Percentiles rank a stretch among this genome's conserved stretches.
These are phyloP conservation scores for Mesotaenium endlicherianum DNA, from an alignment of 139 green algal species.

Conservation along the genomic window DNA sequence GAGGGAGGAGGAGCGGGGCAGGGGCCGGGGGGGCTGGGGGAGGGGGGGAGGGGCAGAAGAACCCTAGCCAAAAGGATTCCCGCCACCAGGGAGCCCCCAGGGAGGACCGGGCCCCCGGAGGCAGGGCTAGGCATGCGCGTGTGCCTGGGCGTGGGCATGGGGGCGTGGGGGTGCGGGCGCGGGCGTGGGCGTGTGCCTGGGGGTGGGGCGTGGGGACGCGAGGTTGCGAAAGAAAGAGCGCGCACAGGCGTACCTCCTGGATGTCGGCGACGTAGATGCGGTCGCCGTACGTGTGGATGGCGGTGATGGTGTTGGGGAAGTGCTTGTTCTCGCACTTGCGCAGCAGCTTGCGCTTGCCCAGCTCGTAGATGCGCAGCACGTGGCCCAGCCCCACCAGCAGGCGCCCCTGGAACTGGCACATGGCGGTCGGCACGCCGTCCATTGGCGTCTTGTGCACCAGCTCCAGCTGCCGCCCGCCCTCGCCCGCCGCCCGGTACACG, in stretches of 20 bases:
- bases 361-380: slow-evolving; percentile 86
- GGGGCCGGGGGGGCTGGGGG: no score
- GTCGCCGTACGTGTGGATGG: slow-evolving; percentile 66
- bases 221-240: no score
- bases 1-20: no score
- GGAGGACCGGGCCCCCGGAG: no score
- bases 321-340: slow-evolving; percentile 90
- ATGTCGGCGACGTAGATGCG: slow-evolving; percentile 85
- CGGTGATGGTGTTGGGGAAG: slow-evolving; percentile 77
- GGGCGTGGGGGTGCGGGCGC: no score
- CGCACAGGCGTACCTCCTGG: slow-evolving; percentile 58
- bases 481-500: slow-evolving; percentile 67
- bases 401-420: slow-evolving; percentile 76
- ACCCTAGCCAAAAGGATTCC: no score
- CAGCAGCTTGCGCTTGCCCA: slow-evolving; percentile 96
- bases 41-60: no score
- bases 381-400: slow-evolving; percentile 86
- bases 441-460: slow-evolving; percentile 89
- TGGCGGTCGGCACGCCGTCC: slow-evolving; percentile 72
- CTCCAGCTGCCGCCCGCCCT: slow-evolving; percentile 62
- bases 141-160: no score
- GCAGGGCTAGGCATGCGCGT: no score
- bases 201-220: no score
- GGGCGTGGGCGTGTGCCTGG: no score
- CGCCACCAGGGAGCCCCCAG: no score